These are phyloP conservation scores for Colletotrichum ledebouriae DNA, from an alignment of 2,329 filamentous ascomycete species.

Conservation along the genomic window DNA sequence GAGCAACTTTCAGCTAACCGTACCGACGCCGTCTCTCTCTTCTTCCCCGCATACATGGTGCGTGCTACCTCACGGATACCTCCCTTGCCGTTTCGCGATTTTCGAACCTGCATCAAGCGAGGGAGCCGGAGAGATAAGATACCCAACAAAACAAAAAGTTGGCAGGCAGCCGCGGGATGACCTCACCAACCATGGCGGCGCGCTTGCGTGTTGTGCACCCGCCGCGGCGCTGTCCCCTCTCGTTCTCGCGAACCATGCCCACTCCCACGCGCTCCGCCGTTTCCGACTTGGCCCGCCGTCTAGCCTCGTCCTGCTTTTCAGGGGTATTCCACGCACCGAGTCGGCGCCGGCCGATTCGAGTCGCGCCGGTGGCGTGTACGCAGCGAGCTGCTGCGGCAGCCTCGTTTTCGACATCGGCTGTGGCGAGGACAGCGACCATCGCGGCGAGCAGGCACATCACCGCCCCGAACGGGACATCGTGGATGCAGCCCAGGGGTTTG, in stretches of 20 bases:
- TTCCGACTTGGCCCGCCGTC: conserved; percentile 28
- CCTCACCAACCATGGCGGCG: conserved; percentile 14
- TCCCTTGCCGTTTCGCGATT: no score
- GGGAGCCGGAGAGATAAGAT: not conserved
- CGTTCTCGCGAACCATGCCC: conserved; percentile 34
- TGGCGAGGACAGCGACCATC: conserved; percentile 46
- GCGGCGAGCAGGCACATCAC: conserved; percentile 67
- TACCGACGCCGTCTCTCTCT: not conserved
- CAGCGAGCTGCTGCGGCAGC: not conserved
- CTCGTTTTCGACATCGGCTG: conserved; percentile 14
- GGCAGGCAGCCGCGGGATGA: conserved; percentile 7
- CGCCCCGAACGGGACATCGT: conserved; percentile 81
- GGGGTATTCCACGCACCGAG: conserved; percentile 5
- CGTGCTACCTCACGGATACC: no score
- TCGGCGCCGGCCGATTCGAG: conserved; percentile 13
- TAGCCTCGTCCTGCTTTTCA: conserved; percentile 13
- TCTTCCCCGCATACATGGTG: no score
- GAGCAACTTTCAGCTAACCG: not conserved
- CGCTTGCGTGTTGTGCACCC: not conserved
- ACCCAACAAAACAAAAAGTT: not conserved
- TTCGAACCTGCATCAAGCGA: no score
- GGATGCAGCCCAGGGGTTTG: conserved; percentile 80
- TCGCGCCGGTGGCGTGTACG: not conserved
- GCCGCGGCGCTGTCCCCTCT: conserved; percentile 16
- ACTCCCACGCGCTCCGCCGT: not conserved